Evolutionary conservation across 116 monocot genomes (phyloP).

Genomic region (Zostera marina): DNA sequence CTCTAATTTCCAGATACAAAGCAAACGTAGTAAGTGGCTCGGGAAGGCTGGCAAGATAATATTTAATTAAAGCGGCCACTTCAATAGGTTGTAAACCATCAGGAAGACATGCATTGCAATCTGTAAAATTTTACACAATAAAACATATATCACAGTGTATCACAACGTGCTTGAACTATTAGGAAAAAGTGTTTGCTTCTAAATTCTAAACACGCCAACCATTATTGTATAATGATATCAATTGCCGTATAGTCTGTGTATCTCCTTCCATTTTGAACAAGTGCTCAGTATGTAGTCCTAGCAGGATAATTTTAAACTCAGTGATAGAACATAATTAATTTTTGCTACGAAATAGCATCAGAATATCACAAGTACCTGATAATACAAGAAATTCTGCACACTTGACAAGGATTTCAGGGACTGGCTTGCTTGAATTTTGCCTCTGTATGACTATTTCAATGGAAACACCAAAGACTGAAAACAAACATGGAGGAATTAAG

Average conservation of each 20-base stretch:
- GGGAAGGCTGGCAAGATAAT: conserved; percentile 83
- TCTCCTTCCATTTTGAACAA: conserved; percentile 83
- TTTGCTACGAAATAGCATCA: neutral
- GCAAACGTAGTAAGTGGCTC: conserved; percentile 81
- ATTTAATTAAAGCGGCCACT: conserved; percentile 67
- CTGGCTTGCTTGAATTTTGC: conserved; percentile 46
- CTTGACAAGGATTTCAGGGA: conserved; percentile 67
- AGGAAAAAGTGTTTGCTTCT: no score
- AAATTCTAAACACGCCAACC: conserved; percentile 34
- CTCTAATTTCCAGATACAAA: conserved; percentile 61
- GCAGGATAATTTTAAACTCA: neutral
- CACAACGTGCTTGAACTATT: neutral
- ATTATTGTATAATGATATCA: conserved; percentile 79
- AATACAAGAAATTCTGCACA: conserved; percentile 80
- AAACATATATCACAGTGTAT: neutral
- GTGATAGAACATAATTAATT: neutral
- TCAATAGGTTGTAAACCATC: conserved; percentile 56
- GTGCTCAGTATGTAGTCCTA: conserved; percentile 57
- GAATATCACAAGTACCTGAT: conserved; percentile 31
- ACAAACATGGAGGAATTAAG: neutral
- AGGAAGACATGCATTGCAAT: conserved; percentile 67
- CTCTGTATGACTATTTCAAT: conserved; percentile 62
- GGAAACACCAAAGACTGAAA: conserved; percentile 79
- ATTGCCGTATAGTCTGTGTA: conserved; percentile 41
- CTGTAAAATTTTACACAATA: conserved; percentile 36